Percentiles rank a stretch among this genome's conserved stretches.
phyloP scores from a whole-genome alignment of 306 rosid species.

The Luffa acutangula region DNA sequence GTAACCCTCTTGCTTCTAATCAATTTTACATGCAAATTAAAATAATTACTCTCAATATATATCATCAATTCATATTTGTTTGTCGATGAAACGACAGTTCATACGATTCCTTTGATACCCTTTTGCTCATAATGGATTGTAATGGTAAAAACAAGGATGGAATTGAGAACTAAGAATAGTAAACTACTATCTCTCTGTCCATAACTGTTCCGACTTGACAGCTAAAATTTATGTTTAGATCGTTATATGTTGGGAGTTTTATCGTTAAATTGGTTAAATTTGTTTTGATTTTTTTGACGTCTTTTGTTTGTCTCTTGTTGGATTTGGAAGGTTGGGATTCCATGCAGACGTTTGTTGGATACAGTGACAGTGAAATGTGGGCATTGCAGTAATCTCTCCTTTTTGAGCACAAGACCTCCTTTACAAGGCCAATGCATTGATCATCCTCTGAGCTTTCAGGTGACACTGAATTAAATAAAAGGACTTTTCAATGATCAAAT shows the following conservation, averaged over 20 bases:
- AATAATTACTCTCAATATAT: background rate
- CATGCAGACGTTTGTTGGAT: constrained; percentile 79
- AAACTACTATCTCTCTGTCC: background rate
- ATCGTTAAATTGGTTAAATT: background rate
- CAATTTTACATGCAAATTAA: background rate
- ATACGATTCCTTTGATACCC: background rate
- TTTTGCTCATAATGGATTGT: background rate
- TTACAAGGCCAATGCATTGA: constrained; percentile 45
- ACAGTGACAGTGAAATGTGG: constrained; percentile 99
- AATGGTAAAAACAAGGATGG: background rate
- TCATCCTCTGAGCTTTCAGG: constrained; percentile 73
- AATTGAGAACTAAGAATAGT: background rate
- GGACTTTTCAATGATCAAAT: background rate
- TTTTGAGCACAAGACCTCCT: constrained; percentile 79
- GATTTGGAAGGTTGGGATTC: constrained; percentile 71
- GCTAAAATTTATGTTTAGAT: background rate
- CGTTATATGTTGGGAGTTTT: background rate
- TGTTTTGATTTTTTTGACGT: background rate
- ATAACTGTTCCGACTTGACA: background rate
- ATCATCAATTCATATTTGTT: background rate
- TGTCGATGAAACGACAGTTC: background rate
- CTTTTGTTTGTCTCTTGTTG: background rate
- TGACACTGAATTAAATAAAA: background rate
- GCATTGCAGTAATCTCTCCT: constrained; percentile 90
- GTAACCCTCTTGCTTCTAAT: constrained; percentile 20